These are phyloP conservation scores for Phlyctochytrium bullatum DNA, from an alignment of 192 early-diverging fungal genomes.

Conservation along the genomic window DNA sequence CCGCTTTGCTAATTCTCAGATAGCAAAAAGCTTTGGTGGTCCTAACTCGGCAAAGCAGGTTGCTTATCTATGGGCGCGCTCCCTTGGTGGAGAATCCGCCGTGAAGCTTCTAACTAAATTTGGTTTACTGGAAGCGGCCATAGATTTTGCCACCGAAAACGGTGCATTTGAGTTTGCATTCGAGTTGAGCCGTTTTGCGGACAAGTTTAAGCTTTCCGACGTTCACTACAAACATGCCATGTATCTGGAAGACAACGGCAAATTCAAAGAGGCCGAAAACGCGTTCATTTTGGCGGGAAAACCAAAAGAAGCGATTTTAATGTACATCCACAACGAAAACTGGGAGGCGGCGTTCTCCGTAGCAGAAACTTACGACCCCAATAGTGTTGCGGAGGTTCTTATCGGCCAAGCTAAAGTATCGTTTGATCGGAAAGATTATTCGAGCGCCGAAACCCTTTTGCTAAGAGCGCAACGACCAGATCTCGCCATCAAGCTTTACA, in stretches of 20 bases:
- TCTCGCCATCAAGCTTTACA: conserved; percentile 59
- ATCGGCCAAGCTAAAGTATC: conserved; percentile 58
- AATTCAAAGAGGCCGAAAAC: conserved; percentile 60
- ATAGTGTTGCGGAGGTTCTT: conserved; percentile 52
- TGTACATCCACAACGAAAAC: conserved; percentile 70
- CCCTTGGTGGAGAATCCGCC: conserved; percentile 60
- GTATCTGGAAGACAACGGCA: conserved; percentile 58
- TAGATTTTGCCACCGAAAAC: conserved; percentile 68
- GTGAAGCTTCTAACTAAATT: conserved; percentile 64
- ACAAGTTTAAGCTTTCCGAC: conserved; percentile 59
- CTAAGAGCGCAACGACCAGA: conserved; percentile 62
- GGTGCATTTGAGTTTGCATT: conserved; percentile 68
- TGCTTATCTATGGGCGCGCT: conserved; percentile 65
- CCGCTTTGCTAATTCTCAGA: conserved; percentile 18
- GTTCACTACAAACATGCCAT: conserved; percentile 66
- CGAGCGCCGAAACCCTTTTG: conserved; percentile 54
- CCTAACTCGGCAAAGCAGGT: conserved; percentile 59
- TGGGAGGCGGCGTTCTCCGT: conserved; percentile 60
- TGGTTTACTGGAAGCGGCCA: conserved; percentile 57
- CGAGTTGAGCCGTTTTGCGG: conserved; percentile 58
- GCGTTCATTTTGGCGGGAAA: conserved; percentile 62
- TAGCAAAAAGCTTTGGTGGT: conserved; percentile 59
- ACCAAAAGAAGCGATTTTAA: conserved; percentile 66
- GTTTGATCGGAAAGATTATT: conserved; percentile 57
- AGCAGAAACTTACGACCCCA: conserved; percentile 57